Evolutionary conservation across 768 basidiomycete genomes (phyloP).

Genomic region (Suillus variegatus): DNA sequence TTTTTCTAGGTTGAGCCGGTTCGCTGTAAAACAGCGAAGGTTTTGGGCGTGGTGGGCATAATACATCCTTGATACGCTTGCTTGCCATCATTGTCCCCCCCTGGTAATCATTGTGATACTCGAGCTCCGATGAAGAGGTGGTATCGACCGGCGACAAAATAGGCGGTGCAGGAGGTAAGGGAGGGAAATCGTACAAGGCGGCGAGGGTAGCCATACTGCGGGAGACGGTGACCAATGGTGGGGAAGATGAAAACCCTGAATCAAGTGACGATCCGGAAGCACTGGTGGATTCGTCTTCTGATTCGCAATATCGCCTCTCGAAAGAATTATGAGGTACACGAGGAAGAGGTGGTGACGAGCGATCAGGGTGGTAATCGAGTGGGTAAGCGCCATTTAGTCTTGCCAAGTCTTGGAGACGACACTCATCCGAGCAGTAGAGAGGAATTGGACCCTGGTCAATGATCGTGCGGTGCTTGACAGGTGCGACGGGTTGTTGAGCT

Average conservation of each 20-base stretch:
- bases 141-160: constrained; percentile 28
- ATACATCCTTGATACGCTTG: constrained; percentile 50
- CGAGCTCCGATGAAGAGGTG: constrained; percentile 24
- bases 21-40: constrained; percentile 34
- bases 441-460: constrained; percentile 83
- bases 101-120: constrained; percentile 45
- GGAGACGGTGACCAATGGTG: constrained; percentile 21
- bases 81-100: constrained; percentile 73
- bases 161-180: constrained; percentile 55
- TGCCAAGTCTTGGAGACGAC: constrained; percentile 60
- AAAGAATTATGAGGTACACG: constrained; percentile 43
- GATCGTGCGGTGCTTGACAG: constrained; percentile 58
- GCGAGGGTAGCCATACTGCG: constrained; percentile 41
- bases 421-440: constrained; percentile 83
- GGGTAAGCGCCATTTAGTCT: constrained; percentile 40
- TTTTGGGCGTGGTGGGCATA: constrained; percentile 43
- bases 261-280: constrained; percentile 39
- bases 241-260: constrained; percentile 30
- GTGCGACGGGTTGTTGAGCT: constrained; percentile 28
- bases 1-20: constrained; percentile 38
- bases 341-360: constrained; percentile 41
- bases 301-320: constrained; percentile 28
- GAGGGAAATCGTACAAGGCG: constrained; percentile 47
- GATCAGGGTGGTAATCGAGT: constrained; percentile 50
- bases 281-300: constrained; percentile 43